phyloP scores from a whole-genome alignment of 1,284 basidiomycete genomes.

The Ustilago shanxiensis region DNA sequence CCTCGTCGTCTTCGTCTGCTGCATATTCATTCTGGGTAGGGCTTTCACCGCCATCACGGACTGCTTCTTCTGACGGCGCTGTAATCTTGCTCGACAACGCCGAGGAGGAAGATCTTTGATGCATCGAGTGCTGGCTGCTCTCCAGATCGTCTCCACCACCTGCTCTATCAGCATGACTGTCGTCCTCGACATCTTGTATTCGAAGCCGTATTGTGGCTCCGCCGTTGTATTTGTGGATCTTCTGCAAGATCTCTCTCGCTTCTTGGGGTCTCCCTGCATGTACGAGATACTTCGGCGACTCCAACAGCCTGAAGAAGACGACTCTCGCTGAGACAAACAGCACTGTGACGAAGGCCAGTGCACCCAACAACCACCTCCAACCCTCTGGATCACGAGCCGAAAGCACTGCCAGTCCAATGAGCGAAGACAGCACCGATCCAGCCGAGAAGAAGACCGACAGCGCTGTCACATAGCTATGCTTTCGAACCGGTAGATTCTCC shows the following conservation, averaged over 20 bases:
- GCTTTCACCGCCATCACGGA: too few species aligned
- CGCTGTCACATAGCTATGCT: conserved; percentile 91
- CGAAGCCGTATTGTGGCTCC: conserved; percentile 34
- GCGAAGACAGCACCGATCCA: conserved; percentile 51
- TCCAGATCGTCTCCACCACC: conserved; percentile 13
- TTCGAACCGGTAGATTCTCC: conserved; percentile 90
- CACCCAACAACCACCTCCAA: conserved; percentile 53
- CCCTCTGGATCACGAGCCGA: conserved; percentile 34
- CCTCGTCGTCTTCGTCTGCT: conserved; percentile 15
- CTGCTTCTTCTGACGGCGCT: not conserved
- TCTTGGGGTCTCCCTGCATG: conserved; percentile 56
- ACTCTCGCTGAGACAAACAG: conserved; percentile 85
- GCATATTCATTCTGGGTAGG: conserved; percentile 5
- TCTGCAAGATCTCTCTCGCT: conserved; percentile 56
- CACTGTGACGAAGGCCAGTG: conserved; percentile 75
- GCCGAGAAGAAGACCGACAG: conserved; percentile 82
- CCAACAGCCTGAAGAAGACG: conserved; percentile 88
- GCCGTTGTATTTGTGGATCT: conserved; percentile 57
- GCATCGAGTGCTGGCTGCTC: conserved; percentile 19
- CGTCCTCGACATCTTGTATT: conserved; percentile 52
- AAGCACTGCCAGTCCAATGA: conserved; percentile 52
- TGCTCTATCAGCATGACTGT: not conserved
- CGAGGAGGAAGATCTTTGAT: conserved; percentile 9
- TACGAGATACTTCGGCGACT: conserved; percentile 77
- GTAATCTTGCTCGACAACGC: not conserved